These are phyloP conservation scores for Saccharomycopsis hybrid DNA, from an alignment of 1,139 yeast genomes.

Conservation along the genomic window DNA sequence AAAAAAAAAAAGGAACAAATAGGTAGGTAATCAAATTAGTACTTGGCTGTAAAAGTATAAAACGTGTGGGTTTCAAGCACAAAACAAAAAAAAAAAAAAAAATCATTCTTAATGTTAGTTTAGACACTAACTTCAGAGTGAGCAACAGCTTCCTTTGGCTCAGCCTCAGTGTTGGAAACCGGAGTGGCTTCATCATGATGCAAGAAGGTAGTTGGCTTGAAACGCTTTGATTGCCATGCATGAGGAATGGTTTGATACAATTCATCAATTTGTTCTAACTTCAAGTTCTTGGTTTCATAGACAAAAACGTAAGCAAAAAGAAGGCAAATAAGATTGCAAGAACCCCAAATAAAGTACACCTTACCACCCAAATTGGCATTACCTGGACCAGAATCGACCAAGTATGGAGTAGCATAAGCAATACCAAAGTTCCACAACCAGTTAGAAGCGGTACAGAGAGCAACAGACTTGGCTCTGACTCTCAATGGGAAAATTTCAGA, in stretches of 20 bases:
- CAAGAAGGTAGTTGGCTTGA: conserved; percentile 10
- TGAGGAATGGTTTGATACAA: conserved; percentile 42
- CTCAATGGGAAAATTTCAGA: conserved; percentile 78
- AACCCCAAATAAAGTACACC: conserved; percentile 75
- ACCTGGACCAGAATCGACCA: conserved; percentile 56
- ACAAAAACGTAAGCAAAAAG: conserved; percentile 56
- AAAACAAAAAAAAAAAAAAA: conserved; percentile 3
- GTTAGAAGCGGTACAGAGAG: conserved; percentile 69
- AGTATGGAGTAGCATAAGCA: conserved; percentile 69
- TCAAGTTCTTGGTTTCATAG: conserved; percentile 69
- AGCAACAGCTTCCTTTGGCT: conserved; percentile 8
- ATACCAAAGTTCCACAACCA: conserved; percentile 78
- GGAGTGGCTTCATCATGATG: neutral
- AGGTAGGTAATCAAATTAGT: too few relatives aligned
- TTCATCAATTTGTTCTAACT: conserved; percentile 71
- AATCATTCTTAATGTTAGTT: neutral
- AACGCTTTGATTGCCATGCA: conserved; percentile 28
- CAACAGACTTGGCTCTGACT: conserved; percentile 74
- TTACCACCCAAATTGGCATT: conserved; percentile 62
- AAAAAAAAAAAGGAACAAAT: too few relatives aligned
- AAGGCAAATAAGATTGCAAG: conserved; percentile 54
- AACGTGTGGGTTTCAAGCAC: too few relatives aligned
- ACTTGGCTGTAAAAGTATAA: too few relatives aligned
- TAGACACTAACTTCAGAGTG: conserved; percentile 13
- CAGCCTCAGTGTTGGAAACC: neutral